Conservation (phyloP, 192 early-diverging fungal species). For the Coemansia biformis region DNA sequence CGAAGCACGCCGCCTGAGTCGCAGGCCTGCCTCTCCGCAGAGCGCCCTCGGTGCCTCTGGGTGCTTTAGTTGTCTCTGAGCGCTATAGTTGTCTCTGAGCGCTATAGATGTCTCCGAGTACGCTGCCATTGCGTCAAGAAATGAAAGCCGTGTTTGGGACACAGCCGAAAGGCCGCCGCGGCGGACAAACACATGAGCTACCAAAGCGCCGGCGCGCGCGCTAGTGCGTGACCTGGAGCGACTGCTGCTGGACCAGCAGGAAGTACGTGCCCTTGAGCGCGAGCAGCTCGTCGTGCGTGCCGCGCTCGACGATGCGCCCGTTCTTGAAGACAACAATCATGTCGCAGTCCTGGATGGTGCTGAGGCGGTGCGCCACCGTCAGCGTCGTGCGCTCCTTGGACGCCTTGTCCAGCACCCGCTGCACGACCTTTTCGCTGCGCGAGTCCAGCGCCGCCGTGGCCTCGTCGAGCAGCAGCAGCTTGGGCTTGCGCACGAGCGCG, state of each 20-base stretch:
- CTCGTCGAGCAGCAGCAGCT: slow-evolving; percentile 80
- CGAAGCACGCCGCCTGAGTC: no score
- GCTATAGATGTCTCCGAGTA: no score
- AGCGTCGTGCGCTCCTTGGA: slow-evolving; percentile 66
- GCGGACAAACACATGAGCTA: no score
- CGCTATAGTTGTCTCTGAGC: no score
- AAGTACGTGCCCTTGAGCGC: slow-evolving; percentile 53
- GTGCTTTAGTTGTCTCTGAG: no score
- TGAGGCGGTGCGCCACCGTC: slow-evolving; percentile 69
- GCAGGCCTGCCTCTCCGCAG: no score
- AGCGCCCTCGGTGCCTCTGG: no score
- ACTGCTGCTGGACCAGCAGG: slow-evolving; percentile 65
- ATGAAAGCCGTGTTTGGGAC: no score
- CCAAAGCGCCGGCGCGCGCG: neutral
- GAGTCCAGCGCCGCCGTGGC: slow-evolving; percentile 71
- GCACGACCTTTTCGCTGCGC: slow-evolving; percentile 66
- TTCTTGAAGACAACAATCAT: slow-evolving; percentile 73
- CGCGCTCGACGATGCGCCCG: slow-evolving; percentile 57
- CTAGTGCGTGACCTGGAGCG: slow-evolving; percentile 55
- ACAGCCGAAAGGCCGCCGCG: no score
- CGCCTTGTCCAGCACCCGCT: slow-evolving; percentile 65
- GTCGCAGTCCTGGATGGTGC: slow-evolving; percentile 65
- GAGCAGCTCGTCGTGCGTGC: slow-evolving; percentile 57
- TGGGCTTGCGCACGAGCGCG: slow-evolving; percentile 80
- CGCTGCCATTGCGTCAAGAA: no score